A percentile compares a stretch with the other conserved stretches of the same genome.
phyloP scores from a whole-genome alignment of 768 basidiomycete genomes.

The Clavulina sp. region DNA sequence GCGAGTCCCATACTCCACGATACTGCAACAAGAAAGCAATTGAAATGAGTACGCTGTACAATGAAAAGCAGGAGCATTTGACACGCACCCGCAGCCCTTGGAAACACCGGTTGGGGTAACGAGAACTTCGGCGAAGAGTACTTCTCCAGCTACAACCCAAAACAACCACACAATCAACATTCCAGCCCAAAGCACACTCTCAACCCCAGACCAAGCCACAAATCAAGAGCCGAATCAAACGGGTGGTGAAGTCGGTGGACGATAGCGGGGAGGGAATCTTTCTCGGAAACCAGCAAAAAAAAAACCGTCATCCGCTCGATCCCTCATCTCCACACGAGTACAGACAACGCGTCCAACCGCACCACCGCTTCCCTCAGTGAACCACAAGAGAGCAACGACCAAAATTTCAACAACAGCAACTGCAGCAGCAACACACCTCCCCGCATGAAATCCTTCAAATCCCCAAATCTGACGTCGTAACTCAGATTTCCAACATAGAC shows the following conservation, averaged over 20 bases:
- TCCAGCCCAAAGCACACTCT: not conserved
- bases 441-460: conserved; percentile 99
- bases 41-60: not conserved
- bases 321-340: not conserved
- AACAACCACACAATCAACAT: conserved; percentile 15
- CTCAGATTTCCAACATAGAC: conserved; percentile 98
- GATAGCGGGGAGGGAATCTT: not conserved
- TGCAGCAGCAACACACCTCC: conserved; percentile 27
- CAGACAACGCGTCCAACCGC: not conserved
- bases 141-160: conserved; percentile 95
- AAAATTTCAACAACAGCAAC: not conserved
- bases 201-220: not conserved
- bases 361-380: not conserved
- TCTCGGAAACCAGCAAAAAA: not conserved
- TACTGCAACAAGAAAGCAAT: conserved; percentile 17
- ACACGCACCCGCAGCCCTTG: conserved; percentile 93
- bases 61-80: not conserved
- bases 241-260: too few relatives aligned
- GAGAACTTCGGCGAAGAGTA: conserved; percentile 98
- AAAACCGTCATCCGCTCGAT: not conserved
- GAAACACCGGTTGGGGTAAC: conserved; percentile 91
- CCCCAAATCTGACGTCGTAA: conserved; percentile 97
- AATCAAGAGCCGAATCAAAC: not conserved
- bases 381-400: not conserved
- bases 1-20: conserved; percentile 82